Conservation (phyloP, 805 yeast species). For the Yarrowia sp. region DNA sequence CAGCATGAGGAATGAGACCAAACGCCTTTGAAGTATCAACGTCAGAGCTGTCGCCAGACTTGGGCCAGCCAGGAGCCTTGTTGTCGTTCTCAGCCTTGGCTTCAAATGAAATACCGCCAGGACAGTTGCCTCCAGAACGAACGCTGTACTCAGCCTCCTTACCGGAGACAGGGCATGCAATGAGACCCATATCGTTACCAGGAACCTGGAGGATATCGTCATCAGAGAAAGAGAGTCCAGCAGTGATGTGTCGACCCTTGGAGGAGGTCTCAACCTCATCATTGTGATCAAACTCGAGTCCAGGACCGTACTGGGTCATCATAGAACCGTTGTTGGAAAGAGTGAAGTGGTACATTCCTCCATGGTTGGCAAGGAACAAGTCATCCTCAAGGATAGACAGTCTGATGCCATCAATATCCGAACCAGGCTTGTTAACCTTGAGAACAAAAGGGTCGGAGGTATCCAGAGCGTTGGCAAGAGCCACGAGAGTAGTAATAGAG, state of each 20-base stretch:
- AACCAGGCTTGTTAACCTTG: conserved; percentile 11
- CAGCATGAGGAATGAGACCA: background rate
- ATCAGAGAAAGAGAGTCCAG: background rate
- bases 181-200: conserved; percentile 6
- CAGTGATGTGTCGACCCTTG: background rate
- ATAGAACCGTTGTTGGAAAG: conserved; percentile 9
- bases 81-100: conserved; percentile 15
- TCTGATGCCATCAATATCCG: conserved; percentile 12
- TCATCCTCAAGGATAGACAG: background rate
- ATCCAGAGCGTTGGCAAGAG: conserved; percentile 13
- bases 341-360: conserved; percentile 15
- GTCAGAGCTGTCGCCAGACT: background rate
- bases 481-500: conserved; percentile 5
- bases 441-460: conserved; percentile 8
- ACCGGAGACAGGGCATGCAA: conserved; percentile 12
- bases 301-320: conserved; percentile 11
- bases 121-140: background rate
- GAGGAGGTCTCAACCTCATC: conserved; percentile 23
- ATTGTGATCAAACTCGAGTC: conserved; percentile 4
- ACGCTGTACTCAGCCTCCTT: conserved; percentile 4
- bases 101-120: background rate
- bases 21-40: conserved; percentile 16
- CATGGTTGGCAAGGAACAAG: conserved; percentile 2
- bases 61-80: conserved; percentile 10
- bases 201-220: conserved; percentile 6